Evolutionary conservation across 2,329 filamentous ascomycete genomes (phyloP).

Genomic region (Reticulascus tulasneorum): DNA sequence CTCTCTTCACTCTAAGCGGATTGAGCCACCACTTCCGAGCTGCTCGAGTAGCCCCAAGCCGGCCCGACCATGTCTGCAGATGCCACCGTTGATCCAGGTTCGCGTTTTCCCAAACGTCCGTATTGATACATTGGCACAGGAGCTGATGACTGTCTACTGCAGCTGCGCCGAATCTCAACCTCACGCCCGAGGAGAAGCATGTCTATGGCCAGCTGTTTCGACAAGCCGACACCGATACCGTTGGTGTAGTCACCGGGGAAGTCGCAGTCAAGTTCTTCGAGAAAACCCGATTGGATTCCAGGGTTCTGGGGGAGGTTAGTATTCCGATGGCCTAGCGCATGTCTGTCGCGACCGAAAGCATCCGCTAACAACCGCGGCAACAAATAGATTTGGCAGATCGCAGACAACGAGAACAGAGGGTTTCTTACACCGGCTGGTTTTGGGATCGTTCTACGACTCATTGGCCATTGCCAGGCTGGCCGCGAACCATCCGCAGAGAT

Average conservation of each 20-base stretch:
- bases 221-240: constrained; percentile 84
- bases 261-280: constrained; percentile 97
- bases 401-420: constrained; percentile 92
- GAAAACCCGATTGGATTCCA: constrained; percentile 83
- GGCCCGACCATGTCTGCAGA: constrained; percentile 13
- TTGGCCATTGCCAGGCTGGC: constrained; percentile 90
- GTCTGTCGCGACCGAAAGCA: neutral
- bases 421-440: constrained; percentile 91
- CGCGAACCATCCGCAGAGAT: constrained; percentile 76
- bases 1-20: neutral
- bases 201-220: constrained; percentile 90
- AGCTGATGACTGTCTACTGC: constrained; percentile 14
- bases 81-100: constrained; percentile 11
- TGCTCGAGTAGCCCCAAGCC: constrained; percentile 1
- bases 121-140: neutral
- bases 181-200: constrained; percentile 88
- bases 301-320: constrained; percentile 80
- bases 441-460: constrained; percentile 85
- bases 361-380: constrained; percentile 1
- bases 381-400: constrained; percentile 96
- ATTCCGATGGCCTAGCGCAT: neutral
- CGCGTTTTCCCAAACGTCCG: constrained; percentile 1
- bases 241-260: constrained; percentile 93
- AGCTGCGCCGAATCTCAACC: constrained; percentile 71
- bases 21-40: neutral